Evolutionary conservation across 768 basidiomycete species (phyloP).

Genomic region (Cyclocybe aegerita): DNA sequence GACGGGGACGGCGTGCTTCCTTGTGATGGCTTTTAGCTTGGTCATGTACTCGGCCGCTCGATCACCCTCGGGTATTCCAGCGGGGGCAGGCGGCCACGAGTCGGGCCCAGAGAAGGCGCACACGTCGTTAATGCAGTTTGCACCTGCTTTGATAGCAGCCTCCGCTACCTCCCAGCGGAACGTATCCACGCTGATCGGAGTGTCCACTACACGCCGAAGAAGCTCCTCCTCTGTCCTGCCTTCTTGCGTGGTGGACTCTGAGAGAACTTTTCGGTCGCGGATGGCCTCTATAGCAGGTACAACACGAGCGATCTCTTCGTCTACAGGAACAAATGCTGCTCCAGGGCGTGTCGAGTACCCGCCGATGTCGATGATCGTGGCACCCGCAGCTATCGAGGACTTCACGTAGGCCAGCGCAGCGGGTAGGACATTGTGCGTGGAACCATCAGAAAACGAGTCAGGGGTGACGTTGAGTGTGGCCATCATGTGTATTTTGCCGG

Average conservation of each 20-base stretch:
- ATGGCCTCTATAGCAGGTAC: slow-evolving; percentile 51
- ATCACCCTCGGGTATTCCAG: slow-evolving; percentile 18
- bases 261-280: slow-evolving; percentile 37
- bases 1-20: slow-evolving; percentile 70
- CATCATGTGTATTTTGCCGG: slow-evolving; percentile 72
- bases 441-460: slow-evolving; percentile 95
- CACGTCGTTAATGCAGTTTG: slow-evolving; percentile 94
- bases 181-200: slow-evolving; percentile 83
- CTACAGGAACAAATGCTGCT: slow-evolving; percentile 59
- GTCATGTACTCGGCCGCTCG: slow-evolving; percentile 40
- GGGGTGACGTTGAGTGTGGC: slow-evolving; percentile 91
- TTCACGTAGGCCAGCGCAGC: slow-evolving; percentile 54
- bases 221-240: slow-evolving; percentile 15
- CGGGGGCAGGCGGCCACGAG: slow-evolving; percentile 22
- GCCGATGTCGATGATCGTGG: slow-evolving; percentile 87
- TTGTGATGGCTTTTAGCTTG: slow-evolving; percentile 67
- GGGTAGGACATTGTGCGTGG: slow-evolving; percentile 48
- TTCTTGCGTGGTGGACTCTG: neutral
- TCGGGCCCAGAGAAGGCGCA: slow-evolving; percentile 73
- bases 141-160: slow-evolving; percentile 76
- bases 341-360: slow-evolving; percentile 92
- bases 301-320: slow-evolving; percentile 75
- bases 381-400: slow-evolving; percentile 52
- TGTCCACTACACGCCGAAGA: slow-evolving; percentile 12
- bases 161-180: slow-evolving; percentile 83